Base-by-base conservation (phyloP, 2,329 filamentous ascomycete genomes). In the Neophaeococcomyces mojaviensis region DNA sequence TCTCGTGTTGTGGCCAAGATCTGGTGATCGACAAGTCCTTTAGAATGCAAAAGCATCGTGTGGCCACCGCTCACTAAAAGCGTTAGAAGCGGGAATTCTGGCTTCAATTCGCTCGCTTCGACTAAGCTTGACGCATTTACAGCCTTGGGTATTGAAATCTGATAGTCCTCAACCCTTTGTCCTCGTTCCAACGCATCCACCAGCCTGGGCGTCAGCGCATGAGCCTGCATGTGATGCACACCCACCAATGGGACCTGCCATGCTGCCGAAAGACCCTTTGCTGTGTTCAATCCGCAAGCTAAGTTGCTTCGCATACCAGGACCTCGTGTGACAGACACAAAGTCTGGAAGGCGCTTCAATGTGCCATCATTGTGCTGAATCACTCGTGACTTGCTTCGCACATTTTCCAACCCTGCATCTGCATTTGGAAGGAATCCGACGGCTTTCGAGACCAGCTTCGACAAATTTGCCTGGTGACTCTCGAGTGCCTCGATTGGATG, bases 151-250 rank as follows among this genome's bases (percentile, higher is more conserved):
- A 47, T 20, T 34, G 16, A 18, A n/a, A 30, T 42, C 9, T 26
- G 46, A 20, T 26, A 46, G 13, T 31, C 37, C 1, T 9, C 30
- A 10, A 34, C 44, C 9, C 40, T 43, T 22, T 38, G 13, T 33
- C 30, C 36, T 15, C 18, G 5, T 19, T 22, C n/a, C 49, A 90
- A 65, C 4, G 85, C 84, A 26, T 71, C 68, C 3, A 83, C 81
- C 34, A 98, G 76, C 8, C 88, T 76, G 13, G 90, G 86, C 15
- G 92, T 97, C 51, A 98, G 69, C 15, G 92, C 84, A 65, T 98
- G 92, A 9, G 89, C 92, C 63, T 96, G 89, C 92, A 98, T 97
- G 65, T 98, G 92, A 64, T 98, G 86, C 1, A 96, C 86, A 1
- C 81, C 92, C 1, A 97, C 64, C 26, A 97, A 69, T 2, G 90